phyloP scores from a whole-genome alignment of 768 basidiomycete genomes.

The Panaeolus papilionaceus region DNA sequence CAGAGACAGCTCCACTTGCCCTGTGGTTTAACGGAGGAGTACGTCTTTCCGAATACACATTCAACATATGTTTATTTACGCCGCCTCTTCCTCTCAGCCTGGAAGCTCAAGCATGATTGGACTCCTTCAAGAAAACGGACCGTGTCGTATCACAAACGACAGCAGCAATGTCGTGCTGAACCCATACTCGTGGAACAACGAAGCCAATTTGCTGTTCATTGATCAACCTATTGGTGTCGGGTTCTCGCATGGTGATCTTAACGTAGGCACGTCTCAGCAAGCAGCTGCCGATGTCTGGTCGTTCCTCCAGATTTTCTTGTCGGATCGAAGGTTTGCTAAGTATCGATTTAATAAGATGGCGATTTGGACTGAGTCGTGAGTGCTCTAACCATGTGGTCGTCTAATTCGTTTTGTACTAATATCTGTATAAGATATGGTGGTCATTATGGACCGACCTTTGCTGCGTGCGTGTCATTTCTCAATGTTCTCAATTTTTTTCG shows the following conservation, averaged over 20 bases:
- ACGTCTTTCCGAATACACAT: slow-evolving; percentile 28
- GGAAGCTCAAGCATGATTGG: slow-evolving; percentile 66
- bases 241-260: slow-evolving; percentile 60
- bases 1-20: slow-evolving; percentile 64
- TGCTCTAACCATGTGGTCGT: slow-evolving; percentile 1
- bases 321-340: slow-evolving; percentile 57
- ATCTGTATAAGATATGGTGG: slow-evolving; percentile 59
- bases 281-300: slow-evolving; percentile 65
- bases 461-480: slow-evolving; percentile 39
- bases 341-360: slow-evolving; percentile 52
- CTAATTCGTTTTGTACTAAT: not conserved
- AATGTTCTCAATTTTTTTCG: not conserved
- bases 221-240: slow-evolving; percentile 69
- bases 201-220: slow-evolving; percentile 51
- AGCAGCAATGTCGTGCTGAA: slow-evolving; percentile 54
- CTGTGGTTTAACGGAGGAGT: slow-evolving; percentile 74
- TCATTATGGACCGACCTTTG: slow-evolving; percentile 73
- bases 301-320: slow-evolving; percentile 67
- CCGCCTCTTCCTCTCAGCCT: slow-evolving; percentile 38
- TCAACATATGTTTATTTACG: not conserved
- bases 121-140: slow-evolving; percentile 78
- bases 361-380: slow-evolving; percentile 68
- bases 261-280: slow-evolving; percentile 54
- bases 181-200: slow-evolving; percentile 53
- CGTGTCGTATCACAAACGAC: slow-evolving; percentile 70